phyloP scores from a whole-genome alignment of 2,329 filamentous ascomycete species.

The Xylariaceae sp. region DNA sequence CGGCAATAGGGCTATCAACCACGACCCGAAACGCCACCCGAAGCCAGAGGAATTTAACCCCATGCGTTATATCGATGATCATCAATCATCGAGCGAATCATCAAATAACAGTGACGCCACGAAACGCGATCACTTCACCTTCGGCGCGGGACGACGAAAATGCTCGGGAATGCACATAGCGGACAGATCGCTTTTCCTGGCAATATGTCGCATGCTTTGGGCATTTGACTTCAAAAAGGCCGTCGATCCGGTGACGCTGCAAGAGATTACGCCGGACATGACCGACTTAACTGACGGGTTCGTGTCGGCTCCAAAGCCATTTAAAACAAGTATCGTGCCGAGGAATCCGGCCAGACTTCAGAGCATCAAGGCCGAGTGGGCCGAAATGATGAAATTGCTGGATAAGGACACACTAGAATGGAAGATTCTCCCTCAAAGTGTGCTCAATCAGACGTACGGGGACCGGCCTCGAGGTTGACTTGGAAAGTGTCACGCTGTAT shows the following conservation, averaged over 20 bases:
- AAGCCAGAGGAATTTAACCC: slow-evolving; percentile 40
- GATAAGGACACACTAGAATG: slow-evolving; percentile 2
- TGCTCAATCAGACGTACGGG: no score
- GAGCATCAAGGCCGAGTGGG: slow-evolving; percentile 1
- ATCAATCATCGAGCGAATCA: slow-evolving; percentile 25
- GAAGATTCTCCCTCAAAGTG: neutral
- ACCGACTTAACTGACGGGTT: slow-evolving; percentile 5
- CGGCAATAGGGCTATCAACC: slow-evolving; percentile 38
- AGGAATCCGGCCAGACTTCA: neutral
- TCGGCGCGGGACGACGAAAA: slow-evolving; percentile 32
- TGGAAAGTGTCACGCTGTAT: no score
- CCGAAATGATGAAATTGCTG: neutral
- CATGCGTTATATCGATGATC: slow-evolving; percentile 22
- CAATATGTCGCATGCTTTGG: slow-evolving; percentile 43
- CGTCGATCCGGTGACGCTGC: neutral
- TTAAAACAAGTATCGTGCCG: slow-evolving; percentile 3
- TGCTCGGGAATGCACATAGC: slow-evolving; percentile 42
- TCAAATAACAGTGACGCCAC: slow-evolving; percentile 27
- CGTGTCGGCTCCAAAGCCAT: slow-evolving; percentile 1
- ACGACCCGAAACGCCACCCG: slow-evolving; percentile 37
- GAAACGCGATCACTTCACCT: slow-evolving; percentile 28
- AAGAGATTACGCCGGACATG: neutral
- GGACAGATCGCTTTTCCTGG: slow-evolving; percentile 30
- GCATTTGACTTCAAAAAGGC: slow-evolving; percentile 30
- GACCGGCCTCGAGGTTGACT: no score